phyloP scores from a whole-genome alignment of 768 basidiomycete genomes.

The Nidularia pulvinata region DNA sequence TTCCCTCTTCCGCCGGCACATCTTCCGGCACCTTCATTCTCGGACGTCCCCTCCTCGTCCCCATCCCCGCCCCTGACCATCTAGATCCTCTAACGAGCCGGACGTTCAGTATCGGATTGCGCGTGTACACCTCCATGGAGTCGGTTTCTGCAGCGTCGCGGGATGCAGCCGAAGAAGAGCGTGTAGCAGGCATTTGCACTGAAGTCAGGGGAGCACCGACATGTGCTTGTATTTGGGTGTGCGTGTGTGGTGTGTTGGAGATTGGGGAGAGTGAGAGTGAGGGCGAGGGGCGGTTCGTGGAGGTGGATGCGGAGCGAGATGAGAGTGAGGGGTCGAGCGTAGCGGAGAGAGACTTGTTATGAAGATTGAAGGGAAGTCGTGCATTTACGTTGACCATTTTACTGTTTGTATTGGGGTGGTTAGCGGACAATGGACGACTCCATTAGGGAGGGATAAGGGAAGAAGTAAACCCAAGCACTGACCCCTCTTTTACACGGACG shows the following conservation, averaged over 20 bases:
- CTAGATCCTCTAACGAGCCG: slow-evolving; percentile 15
- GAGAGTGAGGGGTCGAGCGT: slow-evolving; percentile 18
- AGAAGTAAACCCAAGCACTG: slow-evolving; percentile 9
- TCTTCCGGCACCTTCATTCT: slow-evolving; percentile 4
- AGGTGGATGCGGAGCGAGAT: slow-evolving; percentile 20
- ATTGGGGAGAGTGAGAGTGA: slow-evolving; percentile 6
- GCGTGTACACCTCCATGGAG: slow-evolving; percentile 1
- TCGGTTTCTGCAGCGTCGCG: neutral
- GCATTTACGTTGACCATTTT: slow-evolving; percentile 68
- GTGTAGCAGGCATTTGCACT: slow-evolving; percentile 6
- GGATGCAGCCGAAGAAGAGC: slow-evolving; percentile 6
- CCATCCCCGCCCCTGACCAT: neutral
- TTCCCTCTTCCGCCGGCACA: neutral
- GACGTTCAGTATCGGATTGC: slow-evolving; percentile 16
- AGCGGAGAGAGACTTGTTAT: slow-evolving; percentile 31
- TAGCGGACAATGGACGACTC: neutral
- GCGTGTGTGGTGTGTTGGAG: slow-evolving; percentile 3
- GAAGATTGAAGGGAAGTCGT: slow-evolving; percentile 55
- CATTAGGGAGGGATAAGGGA: neutral
- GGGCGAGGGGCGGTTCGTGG: slow-evolving; percentile 6
- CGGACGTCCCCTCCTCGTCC: slow-evolving; percentile 12
- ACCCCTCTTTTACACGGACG: slow-evolving; percentile 62
- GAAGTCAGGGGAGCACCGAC: slow-evolving; percentile 12
- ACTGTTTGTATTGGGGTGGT: slow-evolving; percentile 20
- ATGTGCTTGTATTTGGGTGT: slow-evolving; percentile 11